Evolutionary conservation across 768 basidiomycete species (phyloP), one percentile per base, ranked within the genome.

Genomic region (Ramaria sp.): DNA sequence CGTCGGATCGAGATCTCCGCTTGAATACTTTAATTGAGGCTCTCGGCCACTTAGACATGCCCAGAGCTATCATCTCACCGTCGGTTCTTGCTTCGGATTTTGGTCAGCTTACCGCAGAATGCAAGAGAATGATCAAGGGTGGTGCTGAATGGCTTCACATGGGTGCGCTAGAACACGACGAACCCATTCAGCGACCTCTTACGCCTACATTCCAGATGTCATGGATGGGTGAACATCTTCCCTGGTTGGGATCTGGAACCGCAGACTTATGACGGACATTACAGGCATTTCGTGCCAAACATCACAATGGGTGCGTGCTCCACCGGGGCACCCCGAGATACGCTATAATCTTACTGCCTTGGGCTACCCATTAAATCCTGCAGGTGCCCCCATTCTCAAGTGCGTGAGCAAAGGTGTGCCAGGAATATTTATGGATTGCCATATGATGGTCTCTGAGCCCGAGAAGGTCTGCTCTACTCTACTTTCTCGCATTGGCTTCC

Each of bases 61-160:
- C 84, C 63, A 82, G 79, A 63, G 83, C 91, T 13, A 97, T 98
- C 73, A 91, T 99, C 69, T 86, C 94, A 10, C 96, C 96, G 20
- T 97, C 94, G 3, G 92, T 98, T 43, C 86, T 99, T 17, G 95
- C 96, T 56, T 93, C 90, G 11, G 93, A 99, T 75, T 94, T 99
- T 71, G 94, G 92, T 42, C 86, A 95, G 66, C 82, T 99, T 63
- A 86, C 84, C 51, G 86, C 86, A 64, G 96, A 99, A 82, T 96
- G 96, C 73, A 86, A 88, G 68, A 80, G 93, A 50, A 98, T 99
- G 93, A 91, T 97, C 59, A 83, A 85, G 67, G 81, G 83, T 60
- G 96, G 96, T 12, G 94, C 94, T 20, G 87, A 98, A 70, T 98
- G 96, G 96, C 79, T 97, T 58, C 95, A 97, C 64, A 97, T 98